Base-by-base conservation (phyloP, 768 basidiomycete species). In the Termitomyces eurrhizus region DNA sequence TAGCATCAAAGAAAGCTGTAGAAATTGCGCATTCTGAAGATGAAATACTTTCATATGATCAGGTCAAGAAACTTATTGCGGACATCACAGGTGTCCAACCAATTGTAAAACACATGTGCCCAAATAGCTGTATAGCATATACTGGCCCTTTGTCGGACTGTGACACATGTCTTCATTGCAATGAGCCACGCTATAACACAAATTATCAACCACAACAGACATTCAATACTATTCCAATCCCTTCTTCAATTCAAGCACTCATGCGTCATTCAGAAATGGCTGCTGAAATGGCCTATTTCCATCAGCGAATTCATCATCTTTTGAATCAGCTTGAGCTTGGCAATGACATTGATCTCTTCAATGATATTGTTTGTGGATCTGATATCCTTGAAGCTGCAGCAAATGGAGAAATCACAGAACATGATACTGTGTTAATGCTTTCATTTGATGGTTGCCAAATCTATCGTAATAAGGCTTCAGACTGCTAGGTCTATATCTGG, bases 21-120 rank as follows among this genome's bases (percentile, higher is more conserved):
- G 4, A 45, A 6, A 16, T 24, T 46, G 18, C 18, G 14, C 45
- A 60, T 37, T 52, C 45, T 3, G 35, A 54, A 7, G 52, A 54
- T 7, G 2, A 36, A 5, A 21, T 62, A 36, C 48, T 50, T 8
- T 39, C 53, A n/a, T 45, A 62, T 58, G 57, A 45, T 14, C 18
- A 21, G 7, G n/a, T 58, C 32, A 62, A 62, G 29, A n/a, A 7
- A 24, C 26, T 36, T n/a, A 41, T 62, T 35, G 56, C 56, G 13
- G 48, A 72, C 3, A 44, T 74, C 11, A 75, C 67, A 26, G 74
- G 79, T 1, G 60, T 81, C 3, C 33, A 59, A 6, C 56, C 72
- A 0, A 61, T 80, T 12, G 46, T 67, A 1, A 32, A 68, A 14
- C 68, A 78, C 52, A 79, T 80, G 79, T 80, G 78, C 49, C 55